phyloP scores from a whole-genome alignment of 345 rosid genomes.

The Lepidium sativum region DNA sequence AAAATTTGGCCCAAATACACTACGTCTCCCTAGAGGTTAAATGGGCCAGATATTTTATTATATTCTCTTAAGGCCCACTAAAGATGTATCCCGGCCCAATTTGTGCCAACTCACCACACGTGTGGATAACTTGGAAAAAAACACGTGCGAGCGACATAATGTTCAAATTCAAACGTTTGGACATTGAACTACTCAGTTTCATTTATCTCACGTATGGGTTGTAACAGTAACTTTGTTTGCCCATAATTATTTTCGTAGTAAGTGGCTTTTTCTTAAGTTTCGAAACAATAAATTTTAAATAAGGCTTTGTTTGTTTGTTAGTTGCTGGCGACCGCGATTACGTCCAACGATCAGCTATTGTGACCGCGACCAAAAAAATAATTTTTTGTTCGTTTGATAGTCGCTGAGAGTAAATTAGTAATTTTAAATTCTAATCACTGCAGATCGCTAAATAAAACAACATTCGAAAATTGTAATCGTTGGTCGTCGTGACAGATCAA shows the following conservation, averaged over 20 bases:
- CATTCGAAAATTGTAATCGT: too few species aligned
- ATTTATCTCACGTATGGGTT: conserved; percentile 21
- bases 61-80: too few species aligned
- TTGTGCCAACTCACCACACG: conserved; percentile 1
- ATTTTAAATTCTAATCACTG: too few species aligned
- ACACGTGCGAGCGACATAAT: conserved; percentile 6
- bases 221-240: background rate
- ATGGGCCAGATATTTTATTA: too few species aligned
- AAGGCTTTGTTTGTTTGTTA: too few species aligned
- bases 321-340: too few species aligned
- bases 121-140: background rate
- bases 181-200: conserved; percentile 6
- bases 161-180: background rate
- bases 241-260: conserved; percentile 14
- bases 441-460: too few species aligned
- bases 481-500: too few species aligned
- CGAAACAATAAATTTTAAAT: conserved; percentile 18
- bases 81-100: background rate
- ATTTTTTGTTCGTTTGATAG: too few species aligned
- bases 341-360: too few species aligned
- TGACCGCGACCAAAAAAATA: too few species aligned
- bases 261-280: conserved; percentile 8
- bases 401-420: too few species aligned
- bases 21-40: background rate
- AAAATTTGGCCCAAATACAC: background rate